Conservation (phyloP, 768 basidiomycete species). For the Neoboletus subvelutipes region DNA sequence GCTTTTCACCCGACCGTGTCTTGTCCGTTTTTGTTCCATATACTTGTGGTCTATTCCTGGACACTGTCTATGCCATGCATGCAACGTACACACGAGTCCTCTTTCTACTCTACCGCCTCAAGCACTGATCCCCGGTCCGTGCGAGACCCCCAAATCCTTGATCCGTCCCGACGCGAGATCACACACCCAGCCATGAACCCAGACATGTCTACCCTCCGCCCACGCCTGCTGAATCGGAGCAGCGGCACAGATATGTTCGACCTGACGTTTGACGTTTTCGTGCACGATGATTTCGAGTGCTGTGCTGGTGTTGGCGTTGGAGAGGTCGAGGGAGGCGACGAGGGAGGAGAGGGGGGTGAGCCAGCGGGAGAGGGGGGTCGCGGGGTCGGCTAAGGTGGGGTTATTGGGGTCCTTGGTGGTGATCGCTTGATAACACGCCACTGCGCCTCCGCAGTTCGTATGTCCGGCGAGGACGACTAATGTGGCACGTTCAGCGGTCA, state of each 20-base stretch:
- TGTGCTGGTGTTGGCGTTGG: slow-evolving; percentile 33
- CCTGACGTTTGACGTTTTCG: slow-evolving; percentile 60
- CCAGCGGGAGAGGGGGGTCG: slow-evolving; percentile 64
- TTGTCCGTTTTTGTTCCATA: neutral
- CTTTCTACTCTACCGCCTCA: neutral
- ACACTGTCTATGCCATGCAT: slow-evolving; percentile 14
- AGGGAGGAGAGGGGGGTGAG: slow-evolving; percentile 63
- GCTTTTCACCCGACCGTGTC: neutral
- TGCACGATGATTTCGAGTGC: slow-evolving; percentile 51
- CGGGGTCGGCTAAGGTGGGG: no score
- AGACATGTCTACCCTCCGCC: slow-evolving; percentile 40
- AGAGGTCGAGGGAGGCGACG: slow-evolving; percentile 42
- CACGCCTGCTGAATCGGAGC: slow-evolving; percentile 48
- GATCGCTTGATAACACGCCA: slow-evolving; percentile 50
- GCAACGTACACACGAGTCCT: neutral
- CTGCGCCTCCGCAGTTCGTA: slow-evolving; percentile 76
- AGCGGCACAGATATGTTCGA: slow-evolving; percentile 48
- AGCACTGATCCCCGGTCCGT: neutral
- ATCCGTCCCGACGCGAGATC: slow-evolving; percentile 59
- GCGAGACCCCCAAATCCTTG: slow-evolving; percentile 55
- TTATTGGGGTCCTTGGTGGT: no score
- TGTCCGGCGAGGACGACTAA: slow-evolving; percentile 86
- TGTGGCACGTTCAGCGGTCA: no score
- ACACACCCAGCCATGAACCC: slow-evolving; percentile 77
- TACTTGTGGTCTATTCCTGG: slow-evolving; percentile 16